A percentile compares a stretch with the other conserved stretches of the same genome.
phyloP scores from a whole-genome alignment of 176 grass and related monocot species.

The Olyra latifolia region DNA sequence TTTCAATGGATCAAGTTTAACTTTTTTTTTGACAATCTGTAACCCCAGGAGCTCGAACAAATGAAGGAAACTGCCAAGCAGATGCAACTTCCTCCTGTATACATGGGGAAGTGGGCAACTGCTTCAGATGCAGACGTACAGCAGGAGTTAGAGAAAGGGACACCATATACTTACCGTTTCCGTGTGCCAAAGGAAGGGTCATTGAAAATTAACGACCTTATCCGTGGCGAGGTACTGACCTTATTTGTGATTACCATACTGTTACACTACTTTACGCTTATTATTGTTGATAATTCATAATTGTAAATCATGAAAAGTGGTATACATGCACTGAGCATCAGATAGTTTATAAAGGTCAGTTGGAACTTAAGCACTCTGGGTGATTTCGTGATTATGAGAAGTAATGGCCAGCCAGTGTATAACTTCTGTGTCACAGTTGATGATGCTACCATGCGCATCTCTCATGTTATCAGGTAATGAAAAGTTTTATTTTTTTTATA shows the following conservation, averaged over 20 bases:
- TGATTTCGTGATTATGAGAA: conserved; percentile 99
- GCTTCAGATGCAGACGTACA: conserved; percentile 77
- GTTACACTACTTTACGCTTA: neutral
- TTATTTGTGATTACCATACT: neutral
- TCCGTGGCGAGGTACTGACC: conserved; percentile 81
- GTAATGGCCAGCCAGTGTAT: conserved; percentile 98
- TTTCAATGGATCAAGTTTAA: neutral
- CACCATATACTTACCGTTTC: conserved; percentile 89
- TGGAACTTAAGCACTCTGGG: conserved; percentile 92
- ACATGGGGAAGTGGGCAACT: conserved; percentile 87
- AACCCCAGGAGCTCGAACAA: conserved; percentile 86
- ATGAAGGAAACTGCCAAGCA: conserved; percentile 93
- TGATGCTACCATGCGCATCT: conserved; percentile 91
- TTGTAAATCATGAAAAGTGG: conserved; percentile 5
- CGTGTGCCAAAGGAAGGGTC: conserved; percentile 79
- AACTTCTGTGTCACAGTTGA: conserved; percentile 99
- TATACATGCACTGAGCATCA: conserved; percentile 48
- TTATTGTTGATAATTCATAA: neutral
- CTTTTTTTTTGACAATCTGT: neutral
- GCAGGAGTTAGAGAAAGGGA: conserved; percentile 75
- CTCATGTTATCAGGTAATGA: conserved; percentile 84
- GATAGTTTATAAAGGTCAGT: conserved; percentile 98
- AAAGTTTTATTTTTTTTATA: conserved; percentile 7
- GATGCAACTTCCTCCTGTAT: conserved; percentile 84
- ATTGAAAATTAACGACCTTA: conserved; percentile 89